Percentiles rank a stretch among this genome's conserved stretches.
These are phyloP conservation scores for Epichloe brachyelytri DNA, from an alignment of 2,329 filamentous ascomycete genomes.

Conservation along the genomic window DNA sequence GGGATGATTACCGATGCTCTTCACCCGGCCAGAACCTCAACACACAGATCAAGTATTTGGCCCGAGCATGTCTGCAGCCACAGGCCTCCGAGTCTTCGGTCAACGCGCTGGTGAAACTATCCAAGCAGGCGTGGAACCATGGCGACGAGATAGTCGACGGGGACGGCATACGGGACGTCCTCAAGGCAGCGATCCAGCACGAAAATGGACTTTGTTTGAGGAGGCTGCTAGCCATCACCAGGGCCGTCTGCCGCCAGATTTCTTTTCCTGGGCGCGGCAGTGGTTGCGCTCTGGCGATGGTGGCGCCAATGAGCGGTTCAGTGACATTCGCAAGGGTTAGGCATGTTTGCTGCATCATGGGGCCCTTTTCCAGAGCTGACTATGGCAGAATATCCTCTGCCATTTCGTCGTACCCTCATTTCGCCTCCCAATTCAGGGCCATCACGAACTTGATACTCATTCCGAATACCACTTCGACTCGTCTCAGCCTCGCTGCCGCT, in stretches of 20 bases:
- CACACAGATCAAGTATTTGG: conserved; percentile 7
- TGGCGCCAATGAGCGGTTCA: conserved; percentile 1
- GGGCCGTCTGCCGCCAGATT: not conserved
- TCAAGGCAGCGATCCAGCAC: conserved; percentile 6
- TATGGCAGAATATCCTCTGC: conserved; percentile 3
- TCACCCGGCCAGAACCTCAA: not conserved
- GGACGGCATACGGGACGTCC: not conserved
- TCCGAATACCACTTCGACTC: not conserved
- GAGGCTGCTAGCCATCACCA: not conserved
- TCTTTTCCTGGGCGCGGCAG: conserved; percentile 7
- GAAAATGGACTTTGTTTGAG: conserved; percentile 4
- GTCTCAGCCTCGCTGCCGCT: not conserved
- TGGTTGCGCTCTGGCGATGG: conserved; percentile 2
- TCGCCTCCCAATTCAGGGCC: conserved; percentile 1
- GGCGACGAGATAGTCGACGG: not conserved
- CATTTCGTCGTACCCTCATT: conserved; percentile 2
- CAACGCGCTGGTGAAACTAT: conserved; percentile 3
- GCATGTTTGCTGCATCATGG: not conserved
- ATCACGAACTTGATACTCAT: conserved; percentile 6
- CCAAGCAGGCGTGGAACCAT: not conserved
- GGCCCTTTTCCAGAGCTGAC: conserved; percentile 1
- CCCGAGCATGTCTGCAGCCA: conserved; percentile 1
- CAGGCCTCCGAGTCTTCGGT: not conserved
- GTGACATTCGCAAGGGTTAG: conserved; percentile 1
- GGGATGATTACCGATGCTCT: accelerated